phyloP scores from a whole-genome alignment of 2,329 filamentous ascomycete genomes.

The Chaetomiaceae sp. region DNA sequence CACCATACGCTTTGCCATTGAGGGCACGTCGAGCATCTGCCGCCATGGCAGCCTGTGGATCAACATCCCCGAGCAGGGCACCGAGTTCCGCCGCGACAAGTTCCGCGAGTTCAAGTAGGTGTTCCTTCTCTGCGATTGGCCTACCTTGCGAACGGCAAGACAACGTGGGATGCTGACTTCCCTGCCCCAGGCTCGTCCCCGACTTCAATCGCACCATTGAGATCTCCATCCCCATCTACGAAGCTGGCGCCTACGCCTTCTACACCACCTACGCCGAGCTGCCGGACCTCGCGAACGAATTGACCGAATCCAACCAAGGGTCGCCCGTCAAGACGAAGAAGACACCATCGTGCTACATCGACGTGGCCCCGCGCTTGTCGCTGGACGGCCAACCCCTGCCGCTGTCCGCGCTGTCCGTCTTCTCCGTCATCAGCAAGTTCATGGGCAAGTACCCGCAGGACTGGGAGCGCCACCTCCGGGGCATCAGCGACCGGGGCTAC shows the following conservation, averaged over 20 bases:
- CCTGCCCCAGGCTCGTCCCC: conserved; percentile 61
- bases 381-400: conserved; percentile 71
- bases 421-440: conserved; percentile 95
- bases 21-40: conserved; percentile 93
- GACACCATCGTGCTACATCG: conserved; percentile 82
- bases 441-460: conserved; percentile 88
- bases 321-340: conserved; percentile 50
- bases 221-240: conserved; percentile 79
- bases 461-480: conserved; percentile 82
- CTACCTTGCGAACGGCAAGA: not conserved
- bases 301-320: conserved; percentile 40
- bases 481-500: conserved; percentile 87
- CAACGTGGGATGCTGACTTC: conserved; percentile 4
- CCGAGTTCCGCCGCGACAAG: conserved; percentile 67
- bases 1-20: conserved; percentile 78
- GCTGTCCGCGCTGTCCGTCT: conserved; percentile 79
- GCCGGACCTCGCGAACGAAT: conserved; percentile 63
- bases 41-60: conserved; percentile 92
- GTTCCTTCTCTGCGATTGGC: not conserved
- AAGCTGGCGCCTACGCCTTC: conserved; percentile 85
- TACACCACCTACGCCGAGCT: conserved; percentile 89
- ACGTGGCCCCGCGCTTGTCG: conserved; percentile 76
- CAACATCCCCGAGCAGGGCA: conserved; percentile 77
- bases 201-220: conserved; percentile 90
- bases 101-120: conserved; percentile 87